phyloP scores from a whole-genome alignment of 2,329 filamentous ascomycete species.

The Cercospora sesami region DNA sequence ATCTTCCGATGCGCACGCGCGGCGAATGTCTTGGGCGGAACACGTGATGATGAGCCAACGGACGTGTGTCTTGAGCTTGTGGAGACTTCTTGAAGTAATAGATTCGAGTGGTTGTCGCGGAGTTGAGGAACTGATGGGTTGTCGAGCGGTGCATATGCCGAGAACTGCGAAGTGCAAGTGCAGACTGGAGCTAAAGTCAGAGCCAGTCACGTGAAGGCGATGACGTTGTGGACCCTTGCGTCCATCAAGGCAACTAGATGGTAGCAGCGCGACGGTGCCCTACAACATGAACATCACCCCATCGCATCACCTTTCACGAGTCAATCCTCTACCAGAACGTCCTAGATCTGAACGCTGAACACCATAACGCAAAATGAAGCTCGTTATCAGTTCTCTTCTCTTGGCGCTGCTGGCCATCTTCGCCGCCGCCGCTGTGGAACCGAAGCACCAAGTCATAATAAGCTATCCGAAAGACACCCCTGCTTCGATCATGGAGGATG shows the following conservation, averaged over 20 bases:
- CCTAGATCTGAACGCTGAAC: neutral
- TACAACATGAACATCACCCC: neutral
- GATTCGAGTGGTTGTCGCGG: neutral
- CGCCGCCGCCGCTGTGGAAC: conserved; percentile 22
- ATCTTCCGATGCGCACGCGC: neutral
- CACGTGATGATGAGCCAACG: neutral
- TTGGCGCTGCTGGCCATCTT: conserved; percentile 27
- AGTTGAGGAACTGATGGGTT: neutral
- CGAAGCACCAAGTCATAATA: conserved; percentile 74
- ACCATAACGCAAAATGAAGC: conserved; percentile 33
- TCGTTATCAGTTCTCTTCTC: conserved; percentile 30
- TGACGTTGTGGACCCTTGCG: neutral
- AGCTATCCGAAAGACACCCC: conserved; percentile 72
- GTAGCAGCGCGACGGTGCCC: neutral
- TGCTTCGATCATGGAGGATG: conserved; percentile 65
- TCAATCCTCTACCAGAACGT: neutral
- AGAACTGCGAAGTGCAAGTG: neutral
- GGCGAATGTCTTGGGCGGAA: neutral
- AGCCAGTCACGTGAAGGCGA: neutral
- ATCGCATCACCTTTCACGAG: neutral
- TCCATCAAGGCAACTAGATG: neutral
- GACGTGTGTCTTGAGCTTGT: neutral
- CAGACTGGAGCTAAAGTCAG: neutral
- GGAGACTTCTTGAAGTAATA: neutral
- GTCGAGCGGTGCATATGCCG: neutral